Conservation (phyloP, 495 filamentous ascomycete genomes). For the Penicillium arizonense region DNA sequence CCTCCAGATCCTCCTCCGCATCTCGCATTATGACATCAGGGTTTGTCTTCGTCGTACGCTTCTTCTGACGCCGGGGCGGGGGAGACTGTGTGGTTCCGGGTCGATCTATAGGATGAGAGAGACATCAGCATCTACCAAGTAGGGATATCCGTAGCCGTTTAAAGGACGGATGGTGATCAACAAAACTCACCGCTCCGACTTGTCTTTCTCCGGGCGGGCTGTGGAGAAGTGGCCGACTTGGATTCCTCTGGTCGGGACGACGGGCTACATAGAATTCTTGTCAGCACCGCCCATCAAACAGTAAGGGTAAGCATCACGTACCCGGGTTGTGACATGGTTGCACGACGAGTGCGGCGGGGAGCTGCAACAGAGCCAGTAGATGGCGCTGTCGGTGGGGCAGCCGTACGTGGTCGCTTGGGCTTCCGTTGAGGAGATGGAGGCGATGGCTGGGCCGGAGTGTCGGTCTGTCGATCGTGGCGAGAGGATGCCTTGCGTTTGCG, state of each 20-base stretch:
- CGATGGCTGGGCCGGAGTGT: constrained; percentile 39
- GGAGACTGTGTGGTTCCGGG: constrained; percentile 33
- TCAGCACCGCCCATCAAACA: not conserved
- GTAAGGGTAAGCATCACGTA: constrained; percentile 36
- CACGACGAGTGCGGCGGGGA: constrained; percentile 57
- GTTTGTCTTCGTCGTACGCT: constrained; percentile 52
- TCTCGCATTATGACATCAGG: constrained; percentile 53
- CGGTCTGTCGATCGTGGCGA: constrained; percentile 37
- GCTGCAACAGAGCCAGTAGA: constrained; percentile 38
- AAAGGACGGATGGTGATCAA: not conserved
- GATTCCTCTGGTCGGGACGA: constrained; percentile 47
- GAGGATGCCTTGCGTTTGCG: constrained; percentile 59
- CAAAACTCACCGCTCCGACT: constrained; percentile 48
- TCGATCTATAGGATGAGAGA: constrained; percentile 24
- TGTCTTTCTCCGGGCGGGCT: constrained; percentile 65
- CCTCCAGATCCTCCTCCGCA: constrained; percentile 40
- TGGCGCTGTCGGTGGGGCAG: constrained; percentile 43
- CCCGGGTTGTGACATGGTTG: constrained; percentile 83
- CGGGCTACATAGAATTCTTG: constrained; percentile 25
- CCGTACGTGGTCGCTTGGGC: constrained; percentile 42
- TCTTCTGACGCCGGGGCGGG: constrained; percentile 49
- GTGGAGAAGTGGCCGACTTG: constrained; percentile 41
- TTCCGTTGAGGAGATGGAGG: constrained; percentile 43
- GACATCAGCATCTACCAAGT: not conserved
- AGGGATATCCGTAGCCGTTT: not conserved